phyloP scores from a whole-genome alignment of 768 basidiomycete species.

The Tulasnella sp. region DNA sequence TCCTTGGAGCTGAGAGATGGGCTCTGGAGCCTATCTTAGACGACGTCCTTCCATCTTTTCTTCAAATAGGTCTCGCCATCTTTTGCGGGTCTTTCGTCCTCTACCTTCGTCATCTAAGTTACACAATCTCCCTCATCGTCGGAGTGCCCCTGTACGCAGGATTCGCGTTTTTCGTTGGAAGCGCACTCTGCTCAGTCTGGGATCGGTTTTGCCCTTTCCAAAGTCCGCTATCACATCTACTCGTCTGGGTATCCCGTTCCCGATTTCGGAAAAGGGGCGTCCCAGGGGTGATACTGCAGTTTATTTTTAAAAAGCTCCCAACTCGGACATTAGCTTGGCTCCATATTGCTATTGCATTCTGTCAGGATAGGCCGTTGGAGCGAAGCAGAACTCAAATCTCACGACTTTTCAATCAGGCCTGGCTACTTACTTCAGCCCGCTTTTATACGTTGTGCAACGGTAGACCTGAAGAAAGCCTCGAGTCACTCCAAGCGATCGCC shows the following conservation, averaged over 20 bases:
- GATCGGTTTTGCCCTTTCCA: background rate
- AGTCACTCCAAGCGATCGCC: background rate
- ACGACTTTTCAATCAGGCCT: no score
- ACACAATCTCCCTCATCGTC: background rate
- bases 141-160: background rate
- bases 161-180: background rate
- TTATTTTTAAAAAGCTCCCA: no score
- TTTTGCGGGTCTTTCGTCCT: background rate
- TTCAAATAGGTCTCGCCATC: background rate
- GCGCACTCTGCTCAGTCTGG: background rate
- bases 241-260: background rate
- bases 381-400: background rate
- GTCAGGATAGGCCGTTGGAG: background rate
- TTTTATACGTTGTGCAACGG: no score
- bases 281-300: no score
- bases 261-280: no score
- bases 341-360: no score
- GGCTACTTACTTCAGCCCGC: no score
- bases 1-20: background rate
- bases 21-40: background rate
- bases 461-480: background rate
- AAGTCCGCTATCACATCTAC: background rate
- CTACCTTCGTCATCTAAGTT: background rate
- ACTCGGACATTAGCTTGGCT: no score
- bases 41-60: background rate